Evolutionary conservation across 78 protist species (phyloP).

Genomic region (Dictyostelium purpureum): DNA sequence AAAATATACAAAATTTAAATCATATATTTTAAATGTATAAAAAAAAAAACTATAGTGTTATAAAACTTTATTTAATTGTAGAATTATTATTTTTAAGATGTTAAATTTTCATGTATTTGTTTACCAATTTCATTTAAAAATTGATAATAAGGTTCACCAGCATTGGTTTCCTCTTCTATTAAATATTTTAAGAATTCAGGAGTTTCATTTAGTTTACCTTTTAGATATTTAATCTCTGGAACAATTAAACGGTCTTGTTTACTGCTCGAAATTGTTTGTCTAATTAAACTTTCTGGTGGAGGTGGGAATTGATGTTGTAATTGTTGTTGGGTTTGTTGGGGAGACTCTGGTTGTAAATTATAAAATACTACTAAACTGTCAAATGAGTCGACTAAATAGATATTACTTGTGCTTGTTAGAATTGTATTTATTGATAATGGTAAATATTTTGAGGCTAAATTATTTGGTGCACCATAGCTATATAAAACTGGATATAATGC

Average conservation of each 20-base stretch:
- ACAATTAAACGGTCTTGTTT: conserved; percentile 37
- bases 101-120: too few species aligned
- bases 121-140: conserved; percentile 1
- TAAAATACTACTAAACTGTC: conserved; percentile 32
- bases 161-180: conserved; percentile 27
- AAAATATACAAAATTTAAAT: too few species aligned
- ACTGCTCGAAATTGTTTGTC: conserved; percentile 15
- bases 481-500: conserved; percentile 39
- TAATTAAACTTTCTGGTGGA: conserved; percentile 40
- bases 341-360: not conserved
- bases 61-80: too few species aligned
- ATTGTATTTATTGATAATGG: conserved; percentile 32
- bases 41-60: too few species aligned
- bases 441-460: conserved; percentile 27
- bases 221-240: not conserved
- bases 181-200: conserved; percentile 12
- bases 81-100: too few species aligned
- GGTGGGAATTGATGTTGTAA: conserved; percentile 41
- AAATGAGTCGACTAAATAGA: conserved; percentile 39
- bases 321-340: not conserved
- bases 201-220: conserved; percentile 6
- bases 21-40: too few species aligned
- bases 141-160: conserved; percentile 1
- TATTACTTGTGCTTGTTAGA: not conserved
- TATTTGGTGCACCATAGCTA: conserved; percentile 53